These are phyloP conservation scores for Blechomonas ayalai DNA, from an alignment of 208 protist species.

Conservation along the genomic window DNA sequence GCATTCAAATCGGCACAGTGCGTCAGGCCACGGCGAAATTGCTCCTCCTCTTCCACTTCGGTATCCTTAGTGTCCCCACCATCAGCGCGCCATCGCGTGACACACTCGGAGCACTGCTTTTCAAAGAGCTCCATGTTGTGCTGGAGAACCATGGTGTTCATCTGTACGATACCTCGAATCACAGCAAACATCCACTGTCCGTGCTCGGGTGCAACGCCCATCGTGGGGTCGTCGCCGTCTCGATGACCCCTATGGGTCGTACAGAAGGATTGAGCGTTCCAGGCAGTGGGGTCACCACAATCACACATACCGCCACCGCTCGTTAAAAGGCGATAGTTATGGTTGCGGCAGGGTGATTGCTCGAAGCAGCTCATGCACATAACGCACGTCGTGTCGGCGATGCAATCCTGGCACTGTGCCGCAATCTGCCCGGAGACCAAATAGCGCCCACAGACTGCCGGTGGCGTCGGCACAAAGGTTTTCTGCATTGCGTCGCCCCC, in stretches of 20 bases:
- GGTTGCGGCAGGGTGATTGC: slow-evolving; percentile 65
- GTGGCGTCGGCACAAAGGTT: slow-evolving; percentile 8
- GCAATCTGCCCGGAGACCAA: slow-evolving; percentile 46
- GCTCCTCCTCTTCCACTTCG: background rate
- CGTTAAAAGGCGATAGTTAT: slow-evolving; percentile 59
- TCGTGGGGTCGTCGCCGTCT: slow-evolving; percentile 16
- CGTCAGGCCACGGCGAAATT: slow-evolving; percentile 2
- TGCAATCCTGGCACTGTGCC: slow-evolving; percentile 85
- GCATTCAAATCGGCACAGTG: no score
- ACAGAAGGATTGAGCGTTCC: slow-evolving; percentile 66
- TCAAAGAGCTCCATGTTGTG: slow-evolving; percentile 13
- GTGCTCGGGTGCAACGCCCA: slow-evolving; percentile 11
- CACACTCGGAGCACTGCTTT: no score
- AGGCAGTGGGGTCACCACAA: slow-evolving; percentile 89
- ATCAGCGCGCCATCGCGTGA: background rate
- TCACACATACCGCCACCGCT: slow-evolving; percentile 87
- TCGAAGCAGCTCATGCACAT: slow-evolving; percentile 91
- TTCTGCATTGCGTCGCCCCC: slow-evolving; percentile 2
- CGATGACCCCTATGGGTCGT: slow-evolving; percentile 30
- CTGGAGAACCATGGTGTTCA: slow-evolving; percentile 22
- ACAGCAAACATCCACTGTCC: slow-evolving; percentile 33
- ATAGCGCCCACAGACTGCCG: slow-evolving; percentile 50
- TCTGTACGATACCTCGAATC: slow-evolving; percentile 34
- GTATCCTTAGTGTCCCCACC: no score
- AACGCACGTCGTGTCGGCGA: slow-evolving; percentile 77